phyloP scores from a whole-genome alignment of 2,329 filamentous ascomycete genomes.

The Diaporthe ampelina region DNA sequence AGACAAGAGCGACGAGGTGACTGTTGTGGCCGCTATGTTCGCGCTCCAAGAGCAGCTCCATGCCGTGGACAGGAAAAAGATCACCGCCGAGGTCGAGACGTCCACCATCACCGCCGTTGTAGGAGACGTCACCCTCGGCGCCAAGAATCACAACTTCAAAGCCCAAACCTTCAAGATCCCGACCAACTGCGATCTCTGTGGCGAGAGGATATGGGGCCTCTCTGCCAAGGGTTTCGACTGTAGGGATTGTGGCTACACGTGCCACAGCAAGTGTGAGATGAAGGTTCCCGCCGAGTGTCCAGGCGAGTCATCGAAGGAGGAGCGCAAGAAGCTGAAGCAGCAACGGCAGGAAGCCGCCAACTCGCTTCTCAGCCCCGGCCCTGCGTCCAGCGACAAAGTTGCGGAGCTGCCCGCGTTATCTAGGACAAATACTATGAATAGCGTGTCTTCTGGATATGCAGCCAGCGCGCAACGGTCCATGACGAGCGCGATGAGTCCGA shows the following conservation, averaged over 20 bases:
- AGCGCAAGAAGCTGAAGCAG: slow-evolving; percentile 92
- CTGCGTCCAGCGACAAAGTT: slow-evolving; percentile 56
- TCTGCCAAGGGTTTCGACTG: slow-evolving; percentile 98
- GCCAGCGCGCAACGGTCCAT: slow-evolving; percentile 83
- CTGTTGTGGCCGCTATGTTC: slow-evolving; percentile 87
- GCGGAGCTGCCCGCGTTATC: slow-evolving; percentile 78
- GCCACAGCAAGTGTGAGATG: slow-evolving; percentile 99
- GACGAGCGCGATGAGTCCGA: slow-evolving; percentile 70
- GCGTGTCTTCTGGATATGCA: slow-evolving; percentile 88
- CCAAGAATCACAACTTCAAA: slow-evolving; percentile 97
- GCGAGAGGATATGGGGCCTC: slow-evolving; percentile 96
- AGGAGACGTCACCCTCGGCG: slow-evolving; percentile 91
- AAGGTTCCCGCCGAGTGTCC: slow-evolving; percentile 97
- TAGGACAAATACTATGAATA: slow-evolving; percentile 90
- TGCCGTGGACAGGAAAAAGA: slow-evolving; percentile 83
- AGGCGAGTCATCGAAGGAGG: slow-evolving; percentile 92
- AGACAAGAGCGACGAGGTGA: slow-evolving; percentile 90
- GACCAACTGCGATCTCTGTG: slow-evolving; percentile 97
- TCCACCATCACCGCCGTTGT: slow-evolving; percentile 92
- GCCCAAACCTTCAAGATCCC: slow-evolving; percentile 99
- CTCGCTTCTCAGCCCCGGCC: slow-evolving; percentile 63
- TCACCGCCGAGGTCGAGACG: slow-evolving; percentile 93
- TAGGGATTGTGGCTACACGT: slow-evolving; percentile 96
- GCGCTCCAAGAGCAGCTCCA: slow-evolving; percentile 87
- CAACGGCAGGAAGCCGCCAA: slow-evolving; percentile 86